Conservation (phyloP, 495 filamentous ascomycete species). For the Aspergillus bridgeri region DNA sequence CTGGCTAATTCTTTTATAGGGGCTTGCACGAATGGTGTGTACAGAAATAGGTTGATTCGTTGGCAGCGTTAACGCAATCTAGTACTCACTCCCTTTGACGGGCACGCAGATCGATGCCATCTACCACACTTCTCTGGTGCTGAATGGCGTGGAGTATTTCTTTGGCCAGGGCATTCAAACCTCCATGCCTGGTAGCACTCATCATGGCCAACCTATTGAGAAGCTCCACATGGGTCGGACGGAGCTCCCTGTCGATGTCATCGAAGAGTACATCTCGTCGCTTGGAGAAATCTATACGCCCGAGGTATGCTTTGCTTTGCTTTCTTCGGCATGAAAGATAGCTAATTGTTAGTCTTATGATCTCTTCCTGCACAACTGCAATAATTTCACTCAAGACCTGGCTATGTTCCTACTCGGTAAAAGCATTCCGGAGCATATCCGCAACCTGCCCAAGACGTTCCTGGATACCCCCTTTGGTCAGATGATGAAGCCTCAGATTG, state of each 20-base stretch:
- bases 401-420: conserved; percentile 86
- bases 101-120: conserved; percentile 83
- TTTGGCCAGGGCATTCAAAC: conserved; percentile 76
- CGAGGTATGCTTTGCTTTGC: conserved; percentile 49
- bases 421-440: conserved; percentile 84
- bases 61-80: conserved; percentile 5
- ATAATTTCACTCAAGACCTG: conserved; percentile 96
- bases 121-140: conserved; percentile 86
- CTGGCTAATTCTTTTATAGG: conserved; percentile 27
- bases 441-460: conserved; percentile 81
- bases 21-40: conserved; percentile 48
- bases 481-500: conserved; percentile 82
- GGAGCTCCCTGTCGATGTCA: conserved; percentile 74
- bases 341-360: conserved; percentile 66
- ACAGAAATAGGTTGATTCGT: background rate
- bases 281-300: conserved; percentile 77
- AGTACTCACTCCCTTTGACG: conserved; percentile 50
- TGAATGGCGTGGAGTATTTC: conserved; percentile 73
- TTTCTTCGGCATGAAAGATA: conserved; percentile 2
- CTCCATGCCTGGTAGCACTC: conserved; percentile 73
- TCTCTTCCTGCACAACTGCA: conserved; percentile 90
- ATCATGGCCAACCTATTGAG: conserved; percentile 82
- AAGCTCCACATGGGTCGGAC: conserved; percentile 70
- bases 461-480: conserved; percentile 87
- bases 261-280: conserved; percentile 85